Conservation (phyloP, 805 yeast genomes). For the Zygotorulaspora florentina region DNA sequence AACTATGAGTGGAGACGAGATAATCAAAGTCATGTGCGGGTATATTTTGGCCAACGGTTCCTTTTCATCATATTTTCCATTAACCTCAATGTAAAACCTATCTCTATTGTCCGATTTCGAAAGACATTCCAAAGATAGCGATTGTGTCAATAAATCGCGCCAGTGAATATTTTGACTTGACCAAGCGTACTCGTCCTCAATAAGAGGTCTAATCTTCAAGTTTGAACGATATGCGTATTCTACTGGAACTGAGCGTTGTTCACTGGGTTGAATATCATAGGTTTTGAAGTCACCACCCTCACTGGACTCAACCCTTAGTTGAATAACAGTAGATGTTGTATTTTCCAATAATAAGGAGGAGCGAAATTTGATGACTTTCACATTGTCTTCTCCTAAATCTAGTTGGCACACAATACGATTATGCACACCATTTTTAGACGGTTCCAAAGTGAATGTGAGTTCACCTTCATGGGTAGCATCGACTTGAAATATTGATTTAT, state of each 20-base stretch:
- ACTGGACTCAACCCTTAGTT: slow-evolving; percentile 35
- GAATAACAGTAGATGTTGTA: slow-evolving; percentile 57
- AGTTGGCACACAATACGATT: slow-evolving; percentile 73
- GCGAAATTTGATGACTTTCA: slow-evolving; percentile 70
- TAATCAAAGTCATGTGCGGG: slow-evolving; percentile 74
- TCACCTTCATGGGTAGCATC: slow-evolving; percentile 83
- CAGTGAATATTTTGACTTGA: slow-evolving; percentile 59
- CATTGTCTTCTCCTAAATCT: slow-evolving; percentile 64
- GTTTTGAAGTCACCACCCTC: slow-evolving; percentile 33
- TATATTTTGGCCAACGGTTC: slow-evolving; percentile 72
- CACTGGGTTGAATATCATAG: slow-evolving; percentile 50
- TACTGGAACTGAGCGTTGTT: slow-evolving; percentile 67
- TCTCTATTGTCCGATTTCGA: slow-evolving; percentile 40
- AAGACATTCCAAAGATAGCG: slow-evolving; percentile 58
- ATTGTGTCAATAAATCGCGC: slow-evolving; percentile 51
- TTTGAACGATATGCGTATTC: slow-evolving; percentile 55
- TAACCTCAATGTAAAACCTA: slow-evolving; percentile 65
- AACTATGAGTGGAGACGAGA: slow-evolving; percentile 82
- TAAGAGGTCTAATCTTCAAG: slow-evolving; percentile 59
- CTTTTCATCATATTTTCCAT: slow-evolving; percentile 55
- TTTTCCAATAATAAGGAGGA: slow-evolving; percentile 73
- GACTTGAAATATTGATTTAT: slow-evolving; percentile 50
- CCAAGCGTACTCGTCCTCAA: slow-evolving; percentile 60
- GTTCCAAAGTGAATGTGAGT: slow-evolving; percentile 61
- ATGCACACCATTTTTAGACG: slow-evolving; percentile 60